phyloP scores from a whole-genome alignment of 2,329 filamentous ascomycete species.

The Tolypocladium guangdongense region DNA sequence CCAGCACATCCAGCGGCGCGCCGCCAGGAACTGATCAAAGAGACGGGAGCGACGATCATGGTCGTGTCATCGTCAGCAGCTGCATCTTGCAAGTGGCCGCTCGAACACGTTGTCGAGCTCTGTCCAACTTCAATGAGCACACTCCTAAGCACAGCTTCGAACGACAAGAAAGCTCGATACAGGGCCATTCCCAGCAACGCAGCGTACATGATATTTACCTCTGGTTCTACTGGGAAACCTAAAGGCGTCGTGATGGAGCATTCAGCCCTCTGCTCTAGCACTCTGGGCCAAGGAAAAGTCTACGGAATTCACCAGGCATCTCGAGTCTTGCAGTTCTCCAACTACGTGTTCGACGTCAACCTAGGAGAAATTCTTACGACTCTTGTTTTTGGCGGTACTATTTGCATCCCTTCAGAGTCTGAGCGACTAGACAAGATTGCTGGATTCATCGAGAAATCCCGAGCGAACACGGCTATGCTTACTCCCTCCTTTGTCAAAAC shows the following conservation, averaged over 20 bases:
- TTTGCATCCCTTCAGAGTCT: slow-evolving; percentile 11
- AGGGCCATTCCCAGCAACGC: not conserved
- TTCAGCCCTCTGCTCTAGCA: slow-evolving; percentile 38
- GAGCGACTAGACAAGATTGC: not conserved
- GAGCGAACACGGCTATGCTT: slow-evolving; percentile 6
- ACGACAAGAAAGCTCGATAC: not conserved
- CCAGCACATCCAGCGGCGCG: slow-evolving; percentile 3
- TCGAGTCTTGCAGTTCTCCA: slow-evolving; percentile 41
- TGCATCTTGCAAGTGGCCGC: not conserved
- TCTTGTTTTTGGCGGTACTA: slow-evolving; percentile 8
- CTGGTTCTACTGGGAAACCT: slow-evolving; percentile 14
- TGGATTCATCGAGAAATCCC: slow-evolving; percentile 1
- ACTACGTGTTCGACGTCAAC: slow-evolving; percentile 38
- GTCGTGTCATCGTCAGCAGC: not conserved
- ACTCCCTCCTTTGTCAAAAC: slow-evolving; percentile 8
- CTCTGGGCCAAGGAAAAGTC: slow-evolving; percentile 33
- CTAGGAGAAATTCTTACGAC: slow-evolving; percentile 17
- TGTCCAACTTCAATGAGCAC: not conserved
- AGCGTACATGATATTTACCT: slow-evolving; percentile 16
- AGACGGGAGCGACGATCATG: slow-evolving; percentile 2
- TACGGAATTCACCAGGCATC: slow-evolving; percentile 34
- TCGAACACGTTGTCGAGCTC: not conserved
- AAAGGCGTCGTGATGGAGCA: slow-evolving; percentile 29
- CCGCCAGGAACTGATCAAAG: slow-evolving; percentile 2
- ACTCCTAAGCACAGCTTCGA: not conserved